Evolutionary conservation across 768 basidiomycete species (phyloP).

Genomic region (Kondoa malvinella): DNA sequence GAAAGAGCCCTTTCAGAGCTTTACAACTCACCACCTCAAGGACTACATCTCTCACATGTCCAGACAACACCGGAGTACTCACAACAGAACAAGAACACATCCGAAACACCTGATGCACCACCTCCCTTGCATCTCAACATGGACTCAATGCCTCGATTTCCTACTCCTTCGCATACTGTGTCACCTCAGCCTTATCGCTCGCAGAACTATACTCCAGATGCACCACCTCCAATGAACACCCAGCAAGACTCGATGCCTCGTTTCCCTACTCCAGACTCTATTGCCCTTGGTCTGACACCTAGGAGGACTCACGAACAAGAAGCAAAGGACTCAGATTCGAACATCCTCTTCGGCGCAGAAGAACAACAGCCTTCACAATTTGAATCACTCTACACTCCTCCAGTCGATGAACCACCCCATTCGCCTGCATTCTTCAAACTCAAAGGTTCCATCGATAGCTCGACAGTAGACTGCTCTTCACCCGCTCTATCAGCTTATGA

Average conservation of each 20-base stretch:
- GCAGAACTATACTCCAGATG: not conserved
- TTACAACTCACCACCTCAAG: not conserved
- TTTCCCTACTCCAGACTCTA: slow-evolving; percentile 17
- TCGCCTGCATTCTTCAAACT: not conserved
- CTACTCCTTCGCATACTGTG: not conserved
- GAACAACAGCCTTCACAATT: not conserved
- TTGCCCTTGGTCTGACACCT: slow-evolving; percentile 14
- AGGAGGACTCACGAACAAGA: not conserved
- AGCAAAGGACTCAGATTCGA: not conserved
- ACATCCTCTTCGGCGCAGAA: not conserved
- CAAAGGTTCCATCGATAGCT: not conserved
- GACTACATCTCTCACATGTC: not conserved
- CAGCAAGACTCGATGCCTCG: slow-evolving; percentile 11
- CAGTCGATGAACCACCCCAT: not conserved
- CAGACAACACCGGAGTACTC: not conserved
- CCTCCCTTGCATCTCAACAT: not conserved
- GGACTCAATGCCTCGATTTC: not conserved
- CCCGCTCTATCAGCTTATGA: not conserved
- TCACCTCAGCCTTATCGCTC: not conserved
- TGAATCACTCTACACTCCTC: not conserved
- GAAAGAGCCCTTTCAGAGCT: not conserved
- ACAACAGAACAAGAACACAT: not conserved
- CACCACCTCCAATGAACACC: not conserved
- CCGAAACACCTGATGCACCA: not conserved
- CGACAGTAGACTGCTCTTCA: not conserved